A percentile compares a stretch with the other conserved stretches of the same genome.
phyloP scores from a whole-genome alignment of 352 stramenopile species.

The Globisporangium perplexum region DNA sequence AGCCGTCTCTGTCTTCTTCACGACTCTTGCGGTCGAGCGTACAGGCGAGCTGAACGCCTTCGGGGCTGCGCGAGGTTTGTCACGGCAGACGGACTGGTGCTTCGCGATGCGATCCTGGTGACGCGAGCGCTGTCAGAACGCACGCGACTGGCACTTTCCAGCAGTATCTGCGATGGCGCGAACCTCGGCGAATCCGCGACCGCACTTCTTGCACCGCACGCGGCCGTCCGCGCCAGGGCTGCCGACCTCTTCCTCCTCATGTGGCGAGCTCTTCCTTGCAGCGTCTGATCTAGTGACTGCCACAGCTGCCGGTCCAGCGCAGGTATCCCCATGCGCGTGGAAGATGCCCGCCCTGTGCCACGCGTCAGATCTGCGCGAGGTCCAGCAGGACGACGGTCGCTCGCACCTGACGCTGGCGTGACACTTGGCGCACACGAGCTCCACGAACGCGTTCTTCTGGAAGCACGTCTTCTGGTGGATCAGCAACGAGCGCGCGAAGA shows the following conservation, averaged over 20 bases:
- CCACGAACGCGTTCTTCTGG: conserved; percentile 48
- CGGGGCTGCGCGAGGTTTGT: neutral
- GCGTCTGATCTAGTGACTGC: neutral
- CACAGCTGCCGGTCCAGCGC: conserved; percentile 6
- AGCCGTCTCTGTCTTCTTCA: conserved; percentile 1
- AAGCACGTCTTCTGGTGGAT: conserved; percentile 77
- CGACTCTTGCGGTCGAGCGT: neutral
- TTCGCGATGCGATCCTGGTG: conserved; percentile 53
- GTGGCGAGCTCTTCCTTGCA: neutral
- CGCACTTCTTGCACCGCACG: conserved; percentile 49
- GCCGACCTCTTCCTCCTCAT: conserved; percentile 24
- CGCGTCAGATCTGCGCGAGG: too few relatives aligned
- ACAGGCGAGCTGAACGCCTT: too few relatives aligned
- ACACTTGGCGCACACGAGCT: conserved; percentile 42
- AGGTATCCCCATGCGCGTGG: conserved; percentile 18
- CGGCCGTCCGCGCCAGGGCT: conserved; percentile 38
- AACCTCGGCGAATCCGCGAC: conserved; percentile 39
- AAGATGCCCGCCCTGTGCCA: too few relatives aligned
- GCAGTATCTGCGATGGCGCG: neutral
- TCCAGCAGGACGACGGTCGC: too few relatives aligned
- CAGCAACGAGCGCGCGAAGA: conserved; percentile 50
- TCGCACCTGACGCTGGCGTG: conserved; percentile 22
- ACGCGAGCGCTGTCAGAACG: neutral
- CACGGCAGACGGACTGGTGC: conserved; percentile 57
- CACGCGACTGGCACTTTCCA: neutral